A percentile compares a stretch with the other conserved stretches of the same genome.
Evolutionary conservation across 768 basidiomycete genomes (phyloP).

Genomic region (Boletus huronensis): DNA sequence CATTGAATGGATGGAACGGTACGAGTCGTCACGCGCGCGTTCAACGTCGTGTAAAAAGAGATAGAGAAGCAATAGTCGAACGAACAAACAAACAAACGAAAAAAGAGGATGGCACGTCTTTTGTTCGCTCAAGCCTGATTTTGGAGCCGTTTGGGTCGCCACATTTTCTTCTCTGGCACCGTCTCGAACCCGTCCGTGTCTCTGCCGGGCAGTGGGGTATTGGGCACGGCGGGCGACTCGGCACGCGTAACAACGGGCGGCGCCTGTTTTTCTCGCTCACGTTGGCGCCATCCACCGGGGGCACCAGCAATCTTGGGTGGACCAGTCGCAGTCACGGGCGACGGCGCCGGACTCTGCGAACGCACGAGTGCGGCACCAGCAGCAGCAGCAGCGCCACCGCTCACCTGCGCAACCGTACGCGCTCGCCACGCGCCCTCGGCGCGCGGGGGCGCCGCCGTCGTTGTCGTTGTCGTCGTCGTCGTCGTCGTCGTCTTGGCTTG

Average conservation of each 20-base stretch:
- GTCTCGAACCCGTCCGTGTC: conserved; percentile 75
- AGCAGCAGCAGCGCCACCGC: conserved; percentile 8
- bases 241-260: conserved; percentile 3
- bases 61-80: background rate
- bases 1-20: too few relatives aligned
- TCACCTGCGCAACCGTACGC: conserved; percentile 23
- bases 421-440: conserved; percentile 17
- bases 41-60: background rate
- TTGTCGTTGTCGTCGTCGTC: too few relatives aligned
- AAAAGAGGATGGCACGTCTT: too few relatives aligned
- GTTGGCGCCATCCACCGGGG: conserved; percentile 53
- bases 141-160: conserved; percentile 21
- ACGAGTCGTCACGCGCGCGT: too few relatives aligned
- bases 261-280: conserved; percentile 17
- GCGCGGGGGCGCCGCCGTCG: conserved; percentile 21
- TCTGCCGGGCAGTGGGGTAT: conserved; percentile 40
- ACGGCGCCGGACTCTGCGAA: conserved; percentile 50
- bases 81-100: background rate
- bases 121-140: background rate
- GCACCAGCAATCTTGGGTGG: conserved; percentile 37
- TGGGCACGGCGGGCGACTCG: conserved; percentile 6
- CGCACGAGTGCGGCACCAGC: background rate
- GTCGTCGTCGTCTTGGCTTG: conserved; percentile 27
- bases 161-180: conserved; percentile 35
- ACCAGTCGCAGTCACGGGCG: conserved; percentile 24